These are phyloP conservation scores for Lyophyllum atratum DNA, from an alignment of 768 basidiomycete genomes.

Conservation along the genomic window DNA sequence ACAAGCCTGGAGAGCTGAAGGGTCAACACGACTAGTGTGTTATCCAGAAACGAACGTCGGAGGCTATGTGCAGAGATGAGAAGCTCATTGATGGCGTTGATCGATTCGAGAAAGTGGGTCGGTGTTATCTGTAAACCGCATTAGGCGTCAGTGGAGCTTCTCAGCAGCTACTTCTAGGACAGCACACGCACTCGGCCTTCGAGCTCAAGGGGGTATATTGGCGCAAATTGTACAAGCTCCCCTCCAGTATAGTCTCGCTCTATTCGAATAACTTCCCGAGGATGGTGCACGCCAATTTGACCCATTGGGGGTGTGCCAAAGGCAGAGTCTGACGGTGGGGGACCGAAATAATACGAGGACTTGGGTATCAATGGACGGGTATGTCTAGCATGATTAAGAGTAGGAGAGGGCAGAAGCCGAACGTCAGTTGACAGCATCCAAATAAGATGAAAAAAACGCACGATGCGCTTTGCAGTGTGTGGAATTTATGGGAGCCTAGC, in stretches of 20 bases:
- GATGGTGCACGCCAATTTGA: conserved; percentile 85
- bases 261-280: conserved; percentile 88
- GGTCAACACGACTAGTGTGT: conserved; percentile 74
- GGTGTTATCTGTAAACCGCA: conserved; percentile 73
- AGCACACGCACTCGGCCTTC: conserved; percentile 78
- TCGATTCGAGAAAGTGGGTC: conserved; percentile 85
- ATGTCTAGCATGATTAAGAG: conserved; percentile 22
- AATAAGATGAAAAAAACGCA: conserved; percentile 30
- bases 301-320: conserved; percentile 83
- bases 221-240: conserved; percentile 87
- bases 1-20: conserved; percentile 80
- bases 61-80: conserved; percentile 87
- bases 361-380: conserved; percentile 63
- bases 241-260: conserved; percentile 93
- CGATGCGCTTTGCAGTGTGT: conserved; percentile 42
- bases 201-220: conserved; percentile 88
- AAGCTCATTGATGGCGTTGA: conserved; percentile 87
- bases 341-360: conserved; percentile 84
- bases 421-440: conserved; percentile 8
- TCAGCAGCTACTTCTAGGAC: conserved; percentile 1
- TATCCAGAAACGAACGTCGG: conserved; percentile 72
- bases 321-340: conserved; percentile 73
- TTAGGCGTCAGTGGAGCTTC: conserved; percentile 8
- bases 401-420: not conserved
- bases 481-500: conserved; percentile 43